These are phyloP conservation scores for Aegilops longissima DNA, from an alignment of 176 grass and related monocot genomes.

Conservation along the genomic window DNA sequence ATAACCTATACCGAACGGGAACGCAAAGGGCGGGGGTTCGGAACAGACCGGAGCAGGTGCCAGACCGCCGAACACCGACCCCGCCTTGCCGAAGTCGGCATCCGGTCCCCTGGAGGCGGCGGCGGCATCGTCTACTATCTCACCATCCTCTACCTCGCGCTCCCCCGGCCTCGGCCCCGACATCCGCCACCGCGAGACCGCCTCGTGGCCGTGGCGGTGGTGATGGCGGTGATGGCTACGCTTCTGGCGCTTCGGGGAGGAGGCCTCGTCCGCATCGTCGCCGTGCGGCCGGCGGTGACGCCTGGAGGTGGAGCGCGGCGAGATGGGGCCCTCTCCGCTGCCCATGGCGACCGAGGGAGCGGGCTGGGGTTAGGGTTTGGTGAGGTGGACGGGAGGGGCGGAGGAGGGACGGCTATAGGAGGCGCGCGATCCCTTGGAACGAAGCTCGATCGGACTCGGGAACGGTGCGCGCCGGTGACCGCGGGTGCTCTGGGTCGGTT, in stretches of 20 bases:
- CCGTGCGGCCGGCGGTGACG: not conserved
- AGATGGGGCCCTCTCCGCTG: not conserved
- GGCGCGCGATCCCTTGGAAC: not conserved
- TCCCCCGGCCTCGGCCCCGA: not conserved
- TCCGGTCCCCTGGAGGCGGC: not conserved
- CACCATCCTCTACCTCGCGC: constrained; percentile 82
- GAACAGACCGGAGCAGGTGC: constrained; percentile 22
- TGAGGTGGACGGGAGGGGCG: not conserved
- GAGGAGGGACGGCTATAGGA: not conserved
- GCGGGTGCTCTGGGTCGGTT: not conserved
- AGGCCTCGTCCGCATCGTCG: not conserved
- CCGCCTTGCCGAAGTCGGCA: not conserved
- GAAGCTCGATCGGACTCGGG: not conserved
- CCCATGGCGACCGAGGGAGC: not conserved
- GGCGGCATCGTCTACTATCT: constrained; percentile 61
- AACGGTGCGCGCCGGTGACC: not conserved
- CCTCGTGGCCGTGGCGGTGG: not conserved
- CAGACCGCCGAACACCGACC: constrained; percentile 42
- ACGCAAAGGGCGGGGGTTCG: not conserved
- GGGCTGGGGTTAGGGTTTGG: not conserved
- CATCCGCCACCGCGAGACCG: not conserved
- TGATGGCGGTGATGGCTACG: constrained; percentile 20
- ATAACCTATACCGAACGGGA: constrained; percentile 18
- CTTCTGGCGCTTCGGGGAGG: constrained; percentile 67
- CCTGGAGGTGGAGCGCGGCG: not conserved